Base-by-base conservation (phyloP, 2,329 filamentous ascomycete genomes). In the Huntiella abstrusa region DNA sequence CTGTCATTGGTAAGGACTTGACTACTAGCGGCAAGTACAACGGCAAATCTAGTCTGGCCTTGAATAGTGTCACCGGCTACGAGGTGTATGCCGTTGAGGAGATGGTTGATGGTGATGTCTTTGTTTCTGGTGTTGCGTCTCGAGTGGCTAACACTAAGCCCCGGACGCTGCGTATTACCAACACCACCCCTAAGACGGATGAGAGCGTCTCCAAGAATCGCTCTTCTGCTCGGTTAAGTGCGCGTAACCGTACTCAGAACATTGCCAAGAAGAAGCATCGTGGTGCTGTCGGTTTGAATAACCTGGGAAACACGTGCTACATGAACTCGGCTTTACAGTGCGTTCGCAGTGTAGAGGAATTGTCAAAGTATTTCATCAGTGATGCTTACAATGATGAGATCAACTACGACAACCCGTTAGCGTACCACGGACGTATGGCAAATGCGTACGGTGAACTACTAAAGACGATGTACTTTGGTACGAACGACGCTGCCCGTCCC, bases 321-420 rank as follows among this genome's bases (percentile, higher is more conserved):
- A 95, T 96, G 87, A 96, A 96, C 61, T 94, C 88, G 16, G 91
- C 91, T 7, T 68, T 96, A 46, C 91, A 98, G 59, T 98, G 91
- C 59, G 75, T 98, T 44, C 78, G 88, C 43, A 92, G 84, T 54
- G 86, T 95, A 0, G 84, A 94, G 57, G 91, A 98, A 61, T 65
- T 98, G 52, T 88, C 85, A 4, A 79, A 86, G 56, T 98, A 94
- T 61, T 96, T 98, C 61, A 62, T 95, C 43, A 69, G 73, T 43
- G 71, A 77, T 49, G 72, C 79, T 51, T 86, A 83, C 62, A 75
- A 80, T 55, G 65, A 70, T 44, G 88, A 98, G 56, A 71, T 96
- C 53, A 98, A 98, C 60, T 69, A 73, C 40, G 71, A 75, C 51
- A 98, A 98, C 56, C 80, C 84, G 1, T 70, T 98, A 3, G 84